These are phyloP conservation scores for Przewalskia tangutica DNA, from an alignment of 257 asterid genomes.

Conservation along the genomic window DNA sequence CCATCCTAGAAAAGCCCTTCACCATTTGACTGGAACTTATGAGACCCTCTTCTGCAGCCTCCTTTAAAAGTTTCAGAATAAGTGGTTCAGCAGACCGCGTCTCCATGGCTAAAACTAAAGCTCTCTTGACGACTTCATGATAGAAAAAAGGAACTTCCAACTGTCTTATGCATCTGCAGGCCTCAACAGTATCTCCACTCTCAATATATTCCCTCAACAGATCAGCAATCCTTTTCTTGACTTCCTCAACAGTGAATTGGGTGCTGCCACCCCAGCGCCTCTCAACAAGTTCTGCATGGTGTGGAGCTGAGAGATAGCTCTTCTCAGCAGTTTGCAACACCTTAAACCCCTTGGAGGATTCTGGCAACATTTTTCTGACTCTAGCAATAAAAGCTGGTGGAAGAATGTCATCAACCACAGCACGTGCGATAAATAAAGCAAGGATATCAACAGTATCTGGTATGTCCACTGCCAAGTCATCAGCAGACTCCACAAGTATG, in stretches of 20 bases:
- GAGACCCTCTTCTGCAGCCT: slow-evolving; percentile 89
- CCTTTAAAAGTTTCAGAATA: slow-evolving; percentile 59
- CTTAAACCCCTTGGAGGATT: slow-evolving; percentile 69
- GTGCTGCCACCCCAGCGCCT: slow-evolving; percentile 98
- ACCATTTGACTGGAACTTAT: slow-evolving; percentile 92
- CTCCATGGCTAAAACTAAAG: slow-evolving; percentile 80
- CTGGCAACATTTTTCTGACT: slow-evolving; percentile 58
- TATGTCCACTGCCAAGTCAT: slow-evolving; percentile 85
- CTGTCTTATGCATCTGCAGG: slow-evolving; percentile 85
- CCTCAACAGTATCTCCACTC: slow-evolving; percentile 85
- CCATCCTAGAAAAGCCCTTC: slow-evolving; percentile 70
- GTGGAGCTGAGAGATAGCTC: slow-evolving; percentile 95
- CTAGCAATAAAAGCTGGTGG: slow-evolving; percentile 86
- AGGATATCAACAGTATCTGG: slow-evolving; percentile 84
- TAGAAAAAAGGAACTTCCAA: slow-evolving; percentile 90
- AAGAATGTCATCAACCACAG: slow-evolving; percentile 89
- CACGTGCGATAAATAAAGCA: slow-evolving; percentile 82
- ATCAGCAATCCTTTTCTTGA: slow-evolving; percentile 77
- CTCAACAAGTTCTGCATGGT: slow-evolving; percentile 96
- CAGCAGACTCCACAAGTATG: slow-evolving; percentile 90
- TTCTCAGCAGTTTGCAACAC: slow-evolving; percentile 73
- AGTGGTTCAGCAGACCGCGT: slow-evolving; percentile 50
- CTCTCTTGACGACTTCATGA: slow-evolving; percentile 95
- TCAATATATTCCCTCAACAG: slow-evolving; percentile 75
- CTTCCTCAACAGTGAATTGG: slow-evolving; percentile 83